Percentiles rank a stretch among this genome's conserved stretches.
These are phyloP conservation scores for Carex littledalei DNA, from an alignment of 176 grass and related monocot genomes.

Conservation along the genomic window DNA sequence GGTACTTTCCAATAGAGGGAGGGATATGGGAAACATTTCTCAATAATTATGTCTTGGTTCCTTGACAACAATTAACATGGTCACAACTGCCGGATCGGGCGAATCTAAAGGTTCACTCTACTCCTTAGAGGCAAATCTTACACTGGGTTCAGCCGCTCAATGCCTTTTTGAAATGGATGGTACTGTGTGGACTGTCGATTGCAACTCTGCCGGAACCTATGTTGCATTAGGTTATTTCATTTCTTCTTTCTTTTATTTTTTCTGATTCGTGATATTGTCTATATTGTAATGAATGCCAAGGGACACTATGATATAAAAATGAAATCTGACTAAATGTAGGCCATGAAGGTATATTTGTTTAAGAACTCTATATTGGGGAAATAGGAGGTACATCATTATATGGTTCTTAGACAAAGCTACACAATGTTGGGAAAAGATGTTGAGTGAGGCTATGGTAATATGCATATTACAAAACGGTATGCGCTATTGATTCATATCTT, in stretches of 20 bases:
- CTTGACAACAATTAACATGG: slow-evolving; percentile 18
- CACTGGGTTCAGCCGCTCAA: not conserved
- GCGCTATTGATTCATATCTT: too few species aligned
- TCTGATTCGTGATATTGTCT: too few species aligned
- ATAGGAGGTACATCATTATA: too few species aligned
- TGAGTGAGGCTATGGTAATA: too few species aligned
- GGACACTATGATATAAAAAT: too few species aligned
- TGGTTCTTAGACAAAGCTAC: too few species aligned
- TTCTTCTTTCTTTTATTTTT: not conserved
- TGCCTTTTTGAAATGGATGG: not conserved
- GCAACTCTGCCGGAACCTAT: not conserved
- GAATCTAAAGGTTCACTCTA: slow-evolving; percentile 6
- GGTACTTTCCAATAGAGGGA: too few species aligned
- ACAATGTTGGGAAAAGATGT: too few species aligned
- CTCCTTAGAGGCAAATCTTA: not conserved
- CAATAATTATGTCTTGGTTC: not conserved
- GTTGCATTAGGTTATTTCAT: not conserved
- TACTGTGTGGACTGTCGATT: not conserved
- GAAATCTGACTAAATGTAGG: not conserved
- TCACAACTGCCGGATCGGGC: not conserved
- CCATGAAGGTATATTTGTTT: not conserved
- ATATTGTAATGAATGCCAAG: too few species aligned
- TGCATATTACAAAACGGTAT: too few species aligned
- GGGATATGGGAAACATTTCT: too few species aligned
- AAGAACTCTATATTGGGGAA: too few species aligned